Percentiles rank a stretch among this genome's conserved stretches.
These are phyloP conservation scores for Pinguiococcus pyrenoidosus DNA, from an alignment of 108 stramenopile species.

Conservation along the genomic window DNA sequence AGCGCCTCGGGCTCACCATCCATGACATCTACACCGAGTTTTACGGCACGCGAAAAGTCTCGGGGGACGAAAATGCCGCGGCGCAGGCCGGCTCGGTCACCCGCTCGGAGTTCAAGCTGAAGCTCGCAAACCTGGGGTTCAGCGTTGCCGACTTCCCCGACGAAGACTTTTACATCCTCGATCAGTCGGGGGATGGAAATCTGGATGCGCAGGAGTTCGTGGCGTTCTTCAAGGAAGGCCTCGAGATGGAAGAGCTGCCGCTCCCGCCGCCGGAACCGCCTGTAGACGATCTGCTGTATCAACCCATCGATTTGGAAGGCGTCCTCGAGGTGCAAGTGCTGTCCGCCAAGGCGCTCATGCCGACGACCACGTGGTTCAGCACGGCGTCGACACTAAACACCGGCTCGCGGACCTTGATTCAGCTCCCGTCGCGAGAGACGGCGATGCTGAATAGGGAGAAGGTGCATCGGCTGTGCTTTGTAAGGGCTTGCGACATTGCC, in stretches of 20 bases:
- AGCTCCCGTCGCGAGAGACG: too few relatives aligned
- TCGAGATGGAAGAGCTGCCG: background rate
- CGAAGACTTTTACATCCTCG: conserved; percentile 18
- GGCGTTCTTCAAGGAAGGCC: conserved; percentile 9
- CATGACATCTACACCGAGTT: background rate
- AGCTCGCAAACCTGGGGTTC: conserved; percentile 11
- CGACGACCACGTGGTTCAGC: conserved; percentile 11
- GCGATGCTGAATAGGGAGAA: too few relatives aligned
- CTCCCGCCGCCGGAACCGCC: conserved; percentile 1
- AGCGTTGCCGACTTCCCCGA: conserved; percentile 19
- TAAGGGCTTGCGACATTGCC: too few relatives aligned
- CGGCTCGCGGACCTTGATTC: too few relatives aligned
- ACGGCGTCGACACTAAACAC: too few relatives aligned
- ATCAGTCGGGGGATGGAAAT: conserved; percentile 1
- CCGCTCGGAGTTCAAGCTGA: conserved; percentile 2
- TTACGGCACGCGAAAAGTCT: too few relatives aligned
- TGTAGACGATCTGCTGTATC: conserved; percentile 12
- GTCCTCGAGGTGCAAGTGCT: background rate
- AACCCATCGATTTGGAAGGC: conserved; percentile 9
- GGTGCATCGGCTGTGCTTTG: too few relatives aligned
- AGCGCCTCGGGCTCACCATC: background rate
- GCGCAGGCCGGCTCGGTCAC: too few relatives aligned
- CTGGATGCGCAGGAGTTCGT: conserved; percentile 10
- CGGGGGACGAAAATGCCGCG: too few relatives aligned
- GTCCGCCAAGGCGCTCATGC: conserved; percentile 1